Conservation (phyloP, 805 yeast species). For the Candida michaelii region DNA sequence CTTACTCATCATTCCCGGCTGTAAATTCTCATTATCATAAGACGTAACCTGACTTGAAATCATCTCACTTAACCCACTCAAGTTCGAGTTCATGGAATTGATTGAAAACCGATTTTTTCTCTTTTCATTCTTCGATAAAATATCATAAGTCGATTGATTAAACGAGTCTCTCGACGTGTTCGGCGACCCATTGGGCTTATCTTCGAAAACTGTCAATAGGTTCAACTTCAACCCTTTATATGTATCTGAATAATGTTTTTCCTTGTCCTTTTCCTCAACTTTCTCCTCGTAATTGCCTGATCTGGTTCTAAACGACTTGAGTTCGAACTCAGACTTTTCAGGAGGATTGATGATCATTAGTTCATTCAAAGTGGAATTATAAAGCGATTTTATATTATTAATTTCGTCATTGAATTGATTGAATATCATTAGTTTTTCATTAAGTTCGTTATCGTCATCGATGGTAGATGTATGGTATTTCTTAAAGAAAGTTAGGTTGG, state of each 20-base stretch:
- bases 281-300: slow-evolving; percentile 25
- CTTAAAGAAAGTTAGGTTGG: slow-evolving; percentile 37
- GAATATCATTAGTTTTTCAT: slow-evolving; percentile 38
- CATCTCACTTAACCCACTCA: slow-evolving; percentile 47
- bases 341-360: slow-evolving; percentile 17
- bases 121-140: slow-evolving; percentile 25
- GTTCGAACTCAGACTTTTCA: slow-evolving; percentile 22
- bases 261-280: slow-evolving; percentile 17
- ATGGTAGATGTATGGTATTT: slow-evolving; percentile 36
- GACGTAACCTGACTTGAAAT: slow-evolving; percentile 46
- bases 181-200: slow-evolving; percentile 10
- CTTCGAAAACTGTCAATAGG: slow-evolving; percentile 40
- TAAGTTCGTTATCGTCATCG: slow-evolving; percentile 27
- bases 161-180: slow-evolving; percentile 26
- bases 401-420: slow-evolving; percentile 36
- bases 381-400: slow-evolving; percentile 26
- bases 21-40: slow-evolving; percentile 16
- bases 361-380: slow-evolving; percentile 29
- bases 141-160: slow-evolving; percentile 37
- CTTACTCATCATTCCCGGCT: slow-evolving; percentile 20
- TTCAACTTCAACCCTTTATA: slow-evolving; percentile 40
- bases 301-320: slow-evolving; percentile 37
- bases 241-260: slow-evolving; percentile 13
- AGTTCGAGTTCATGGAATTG: slow-evolving; percentile 50
- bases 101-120: slow-evolving; percentile 46